phyloP scores from a whole-genome alignment of 2,329 filamentous ascomycete genomes.

The Scytalidium lignicola region DNA sequence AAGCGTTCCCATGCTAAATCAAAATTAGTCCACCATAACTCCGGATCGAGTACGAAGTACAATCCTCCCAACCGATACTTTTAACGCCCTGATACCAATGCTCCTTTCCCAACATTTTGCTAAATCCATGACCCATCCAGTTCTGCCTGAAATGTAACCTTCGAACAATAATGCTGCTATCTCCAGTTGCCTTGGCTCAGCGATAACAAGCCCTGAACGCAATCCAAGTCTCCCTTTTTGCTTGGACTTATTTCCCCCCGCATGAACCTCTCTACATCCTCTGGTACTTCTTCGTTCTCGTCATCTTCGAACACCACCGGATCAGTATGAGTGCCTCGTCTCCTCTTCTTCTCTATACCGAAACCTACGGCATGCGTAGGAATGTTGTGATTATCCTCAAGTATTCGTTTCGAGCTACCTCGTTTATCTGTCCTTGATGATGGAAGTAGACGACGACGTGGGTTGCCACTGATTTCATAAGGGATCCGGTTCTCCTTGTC shows the following conservation, averaged over 20 bases:
- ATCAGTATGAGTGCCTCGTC: slow-evolving; percentile 22
- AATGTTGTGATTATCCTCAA: slow-evolving; percentile 22
- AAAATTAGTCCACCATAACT: too few relatives aligned
- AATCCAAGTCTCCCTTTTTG: slow-evolving; percentile 79
- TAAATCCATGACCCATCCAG: background rate
- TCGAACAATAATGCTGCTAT: slow-evolving; percentile 7
- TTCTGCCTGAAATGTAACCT: background rate
- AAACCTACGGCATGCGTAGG: slow-evolving; percentile 19
- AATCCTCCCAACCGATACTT: background rate
- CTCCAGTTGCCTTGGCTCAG: slow-evolving; percentile 91
- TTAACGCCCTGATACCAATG: background rate
- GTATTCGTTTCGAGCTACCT: slow-evolving; percentile 14
- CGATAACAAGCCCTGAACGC: slow-evolving; percentile 81
- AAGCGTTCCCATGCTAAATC: too few relatives aligned
- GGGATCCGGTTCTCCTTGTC: slow-evolving; percentile 92
- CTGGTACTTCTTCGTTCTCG: slow-evolving; percentile 34
- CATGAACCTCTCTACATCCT: slow-evolving; percentile 73
- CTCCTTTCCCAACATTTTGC: background rate
- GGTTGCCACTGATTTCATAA: slow-evolving; percentile 41
- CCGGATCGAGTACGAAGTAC: too few relatives aligned
- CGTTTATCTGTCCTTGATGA: slow-evolving; percentile 20
- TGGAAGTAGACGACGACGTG: slow-evolving; percentile 25
- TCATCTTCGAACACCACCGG: slow-evolving; percentile 51
- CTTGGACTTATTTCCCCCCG: slow-evolving; percentile 58
- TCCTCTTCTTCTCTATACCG: slow-evolving; percentile 13